Evolutionary conservation across 345 rosid species (phyloP), one percentile per base, ranked within the genome.

Genomic region (Acer saccharum): DNA sequence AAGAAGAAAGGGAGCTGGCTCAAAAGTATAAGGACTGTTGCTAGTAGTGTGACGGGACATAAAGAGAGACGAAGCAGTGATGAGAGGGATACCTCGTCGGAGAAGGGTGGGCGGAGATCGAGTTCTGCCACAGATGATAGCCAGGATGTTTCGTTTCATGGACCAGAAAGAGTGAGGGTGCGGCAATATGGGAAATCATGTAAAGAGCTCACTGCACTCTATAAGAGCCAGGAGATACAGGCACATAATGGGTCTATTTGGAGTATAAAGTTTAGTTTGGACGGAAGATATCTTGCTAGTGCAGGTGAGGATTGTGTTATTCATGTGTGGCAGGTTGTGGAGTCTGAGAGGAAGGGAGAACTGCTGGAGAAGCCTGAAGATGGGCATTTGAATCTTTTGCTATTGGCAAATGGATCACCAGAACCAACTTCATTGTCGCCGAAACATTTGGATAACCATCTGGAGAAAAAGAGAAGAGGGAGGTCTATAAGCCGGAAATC

Each of bases 121-220:
- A 94, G 98, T 82, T 94, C 99, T 13, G 98, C 94, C 39, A 94
- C 99, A 0, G 99, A 94, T 88, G 99, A 96, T 76, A 89, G 97
- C 77, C 99, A 91, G 76, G 98, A 96, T 73, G 87, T 84, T 54
- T 90, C 94, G 2, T 92, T 92, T 83, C 97, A 92, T 66, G 98
- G 94, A 21, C 95, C 91, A 0, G 98, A 96, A 81, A 87, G 92
- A 84, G 95, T 96, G 76, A 89, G 89, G 88, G 97, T 92, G 13
- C 85, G 85, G 77, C 99, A 92, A 82, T 91, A 92, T 76, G 97
- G 97, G 46, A 96, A 92, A 55, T 83, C 97, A 0, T 86, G 71
- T 75, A 96, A 96, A 82, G 99, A 96, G 80, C 82, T 96, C 57
- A 91, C 94, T 1, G 95, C 95, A 17, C 73, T 94, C 74, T 94